Conservation (phyloP, 305 asterid genomes). For the Withania somnifera region DNA sequence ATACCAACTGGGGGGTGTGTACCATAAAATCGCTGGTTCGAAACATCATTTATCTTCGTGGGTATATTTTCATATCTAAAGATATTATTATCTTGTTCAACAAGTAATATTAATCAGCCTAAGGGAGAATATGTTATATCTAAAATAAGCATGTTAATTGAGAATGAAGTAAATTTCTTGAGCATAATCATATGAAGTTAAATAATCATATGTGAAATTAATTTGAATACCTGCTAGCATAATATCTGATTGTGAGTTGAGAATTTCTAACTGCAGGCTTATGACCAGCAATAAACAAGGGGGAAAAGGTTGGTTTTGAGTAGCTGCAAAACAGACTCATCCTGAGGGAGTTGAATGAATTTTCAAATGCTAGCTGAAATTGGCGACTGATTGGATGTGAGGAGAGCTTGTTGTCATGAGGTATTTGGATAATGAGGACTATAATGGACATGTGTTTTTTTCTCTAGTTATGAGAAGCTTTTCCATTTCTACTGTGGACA, state of each 20-base stretch:
- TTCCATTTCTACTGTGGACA: conserved; percentile 41
- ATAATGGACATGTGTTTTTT: conserved; percentile 21
- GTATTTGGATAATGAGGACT: conserved; percentile 25
- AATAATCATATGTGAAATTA: neutral
- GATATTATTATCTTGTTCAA: no score
- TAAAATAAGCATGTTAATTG: no score
- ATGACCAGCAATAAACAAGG: conserved; percentile 10
- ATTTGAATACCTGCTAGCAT: neutral
- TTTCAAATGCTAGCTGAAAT: neutral
- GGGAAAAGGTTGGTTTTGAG: neutral
- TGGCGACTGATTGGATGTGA: neutral
- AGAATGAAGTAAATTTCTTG: no score
- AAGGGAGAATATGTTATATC: no score
- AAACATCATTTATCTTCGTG: no score
- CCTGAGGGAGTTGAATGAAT: neutral
- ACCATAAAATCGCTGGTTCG: no score
- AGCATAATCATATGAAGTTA: neutral
- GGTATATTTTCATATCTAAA: no score
- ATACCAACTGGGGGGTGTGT: no score
- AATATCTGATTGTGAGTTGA: neutral
- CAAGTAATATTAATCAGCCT: no score
- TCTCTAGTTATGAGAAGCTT: conserved; percentile 38
- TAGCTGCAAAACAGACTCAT: neutral
- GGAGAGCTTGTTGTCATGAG: conserved; percentile 8
- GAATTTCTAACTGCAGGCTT: conserved; percentile 1